Percentiles rank a stretch among this genome's conserved stretches.
Conservation (phyloP, 2,329 filamentous ascomycete species). For the Albophoma yamanashiensis region DNA sequence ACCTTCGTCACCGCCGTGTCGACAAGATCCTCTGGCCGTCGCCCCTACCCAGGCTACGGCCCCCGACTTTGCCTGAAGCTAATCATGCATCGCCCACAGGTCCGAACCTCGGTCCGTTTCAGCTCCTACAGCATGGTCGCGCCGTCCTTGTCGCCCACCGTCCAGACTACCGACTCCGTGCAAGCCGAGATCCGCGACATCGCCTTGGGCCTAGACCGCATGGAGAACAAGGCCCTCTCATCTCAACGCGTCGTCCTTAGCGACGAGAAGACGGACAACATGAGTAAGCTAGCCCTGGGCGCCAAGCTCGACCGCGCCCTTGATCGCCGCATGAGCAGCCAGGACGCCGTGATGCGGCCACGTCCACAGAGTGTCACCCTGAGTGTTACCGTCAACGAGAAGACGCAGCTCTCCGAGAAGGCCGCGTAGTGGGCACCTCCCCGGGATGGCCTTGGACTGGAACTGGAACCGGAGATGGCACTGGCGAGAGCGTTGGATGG, state of each 20-base stretch:
- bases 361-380: slow-evolving; percentile 23
- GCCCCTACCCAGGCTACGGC: background rate
- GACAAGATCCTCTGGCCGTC: background rate
- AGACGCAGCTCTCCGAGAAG: slow-evolving; percentile 28
- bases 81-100: slow-evolving; percentile 22
- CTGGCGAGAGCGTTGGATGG: background rate
- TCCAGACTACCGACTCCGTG: slow-evolving; percentile 42
- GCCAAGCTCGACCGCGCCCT: slow-evolving; percentile 87
- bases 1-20: background rate
- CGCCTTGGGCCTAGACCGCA: slow-evolving; percentile 69
- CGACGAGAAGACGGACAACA: slow-evolving; percentile 68
- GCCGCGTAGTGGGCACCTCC: slow-evolving; percentile 1
- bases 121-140: slow-evolving; percentile 51
- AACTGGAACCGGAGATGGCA: background rate
- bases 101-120: slow-evolving; percentile 44
- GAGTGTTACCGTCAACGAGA: slow-evolving; percentile 15
- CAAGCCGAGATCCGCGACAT: slow-evolving; percentile 55
- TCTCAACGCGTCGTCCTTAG: slow-evolving; percentile 64
- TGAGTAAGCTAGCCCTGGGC: slow-evolving; percentile 78
- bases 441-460: background rate
- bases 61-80: background rate
- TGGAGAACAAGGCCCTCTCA: slow-evolving; percentile 79
- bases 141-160: slow-evolving; percentile 48
- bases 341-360: slow-evolving; percentile 77
- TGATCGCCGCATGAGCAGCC: slow-evolving; percentile 72